Evolutionary conservation across 768 basidiomycete species (phyloP), one percentile per base, ranked within the genome.

Genomic region (Lentinula sp.): DNA sequence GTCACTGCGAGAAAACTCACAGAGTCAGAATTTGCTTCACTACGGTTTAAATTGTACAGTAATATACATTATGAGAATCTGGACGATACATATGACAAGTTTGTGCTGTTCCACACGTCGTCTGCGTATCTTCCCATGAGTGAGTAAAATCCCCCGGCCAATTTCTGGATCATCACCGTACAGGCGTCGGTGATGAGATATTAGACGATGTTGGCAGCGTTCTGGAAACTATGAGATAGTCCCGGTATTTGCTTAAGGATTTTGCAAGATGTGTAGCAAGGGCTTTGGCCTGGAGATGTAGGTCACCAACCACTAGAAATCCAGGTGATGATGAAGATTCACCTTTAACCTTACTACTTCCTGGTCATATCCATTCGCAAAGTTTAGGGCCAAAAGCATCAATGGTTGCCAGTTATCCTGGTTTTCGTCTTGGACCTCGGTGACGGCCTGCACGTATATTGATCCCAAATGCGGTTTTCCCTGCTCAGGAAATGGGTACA

Each of bases 351-450:
- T 79, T 59, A 92, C 75, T 58, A 80, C 78, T 28, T 83, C 83
- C 88, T 88, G 91, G n/a, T 84, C 81, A 6, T 86, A 81, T 49
- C 70, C 73, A 43, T 80, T 71, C 21, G 82, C 80, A 37, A 86
- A 79, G 63, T 88, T 89, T 63, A 92, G 72, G 2, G 85, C 88
- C 48, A 92, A 77, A 50, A 93, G 73, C 82, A 91, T 78, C 58
- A 89, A 64, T 9, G 90, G 90, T 71, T 72, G 73, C 63, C 71
- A 68, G 31, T 74, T 73, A 34, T 73, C 71, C 59, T 61, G 64
- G 53, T 64, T 28, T 61, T 60, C 16, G 39, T 62, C 64, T 35
- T 63, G 61, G 13, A 65, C 60, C 18, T 84, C 80, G 39, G 84
- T 78, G 16, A 91, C 78, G 4, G 88, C 84, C 6, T 89, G 69